phyloP scores from a whole-genome alignment of 2,329 filamentous ascomycete genomes.

The Zasmidium cellare region DNA sequence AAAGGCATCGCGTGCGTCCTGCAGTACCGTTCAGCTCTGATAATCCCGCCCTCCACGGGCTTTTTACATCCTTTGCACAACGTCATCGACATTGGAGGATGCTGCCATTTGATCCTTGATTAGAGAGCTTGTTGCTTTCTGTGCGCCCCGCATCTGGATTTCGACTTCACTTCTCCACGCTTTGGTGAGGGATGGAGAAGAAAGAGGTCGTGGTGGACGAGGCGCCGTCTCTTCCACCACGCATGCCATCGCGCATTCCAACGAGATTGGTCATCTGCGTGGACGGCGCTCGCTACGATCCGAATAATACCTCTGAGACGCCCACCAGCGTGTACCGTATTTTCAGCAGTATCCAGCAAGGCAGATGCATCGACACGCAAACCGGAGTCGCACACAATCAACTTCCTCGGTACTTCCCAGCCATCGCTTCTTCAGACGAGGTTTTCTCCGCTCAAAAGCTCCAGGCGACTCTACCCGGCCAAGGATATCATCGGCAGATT shows the following conservation, averaged over 20 bases:
- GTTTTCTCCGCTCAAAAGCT: slow-evolving; percentile 18
- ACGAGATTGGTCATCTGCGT: slow-evolving; percentile 26
- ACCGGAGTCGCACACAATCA: slow-evolving; percentile 14
- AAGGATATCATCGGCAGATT: slow-evolving; percentile 23
- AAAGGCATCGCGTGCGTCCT: not conserved
- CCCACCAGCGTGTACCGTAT: slow-evolving; percentile 23
- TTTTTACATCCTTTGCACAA: not conserved
- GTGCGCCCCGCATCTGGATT: not conserved
- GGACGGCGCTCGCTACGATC: slow-evolving; percentile 19
- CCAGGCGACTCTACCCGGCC: slow-evolving; percentile 17
- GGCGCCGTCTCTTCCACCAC: not conserved
- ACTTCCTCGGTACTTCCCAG: slow-evolving; percentile 17
- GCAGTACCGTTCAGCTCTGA: not conserved
- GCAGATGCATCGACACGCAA: slow-evolving; percentile 11
- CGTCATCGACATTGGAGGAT: not conserved
- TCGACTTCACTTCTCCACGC: not conserved
- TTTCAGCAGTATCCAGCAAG: slow-evolving; percentile 18
- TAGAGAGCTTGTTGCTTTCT: not conserved
- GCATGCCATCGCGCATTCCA: not conserved
- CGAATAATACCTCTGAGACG: slow-evolving; percentile 3
- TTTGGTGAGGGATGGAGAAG: not conserved
- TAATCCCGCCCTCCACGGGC: not conserved
- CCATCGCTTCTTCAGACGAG: slow-evolving; percentile 20
- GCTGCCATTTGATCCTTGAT: not conserved
- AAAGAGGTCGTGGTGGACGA: not conserved